Evolutionary conservation across 2,329 filamentous ascomycete genomes (phyloP), one percentile per base, ranked within the genome.

Genomic region (Cercospora sojina): DNA sequence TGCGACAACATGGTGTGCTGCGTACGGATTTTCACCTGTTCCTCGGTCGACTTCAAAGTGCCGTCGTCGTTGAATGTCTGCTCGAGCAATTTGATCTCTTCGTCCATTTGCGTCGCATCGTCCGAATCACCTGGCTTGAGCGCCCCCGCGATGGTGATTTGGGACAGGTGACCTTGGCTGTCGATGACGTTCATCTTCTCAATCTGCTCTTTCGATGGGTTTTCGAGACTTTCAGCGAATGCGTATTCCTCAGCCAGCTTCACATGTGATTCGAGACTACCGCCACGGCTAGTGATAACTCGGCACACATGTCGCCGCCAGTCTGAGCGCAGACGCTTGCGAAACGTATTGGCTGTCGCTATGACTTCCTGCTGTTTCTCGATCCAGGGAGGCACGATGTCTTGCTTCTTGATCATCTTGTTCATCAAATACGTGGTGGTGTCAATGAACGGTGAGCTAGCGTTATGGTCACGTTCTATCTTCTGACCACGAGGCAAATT

Each of bases 401-500:
- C 93, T 79, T 99, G 95, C 66, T 91, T 90, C 80, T 97, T 91
- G 69, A 99, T 97, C 82, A 98, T 97, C 80, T 96, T 95, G 80
- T 99, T 98, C 90, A 98, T 90, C 73, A 98, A 91, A 77, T 97
- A 97, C 79, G 98, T 94, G 0, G 95, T 98, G 0, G 94, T 98
- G 75, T 98, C 92, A 65, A 98, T 87, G 74, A 96, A 98, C 0
- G 95, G 93, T 72, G 90, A 96, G 72, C 90, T 90, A 0, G 91
- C 91, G 70, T 91, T 88, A 59, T 91, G 82, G 72, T 98, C 93
- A n/a, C 90, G 82, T 77, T 93, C 87, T n/a, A 94, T 84, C 5
- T 88, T 89, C 72, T 90, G 90, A 0, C 94, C 94, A 2, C 93
- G 85, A 7, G 88, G 88, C 12, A 99, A 90, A 72, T 96, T 90